Evolutionary conservation across 257 asterid genomes (phyloP).

Genomic region (Solanum corneliomulleri): DNA sequence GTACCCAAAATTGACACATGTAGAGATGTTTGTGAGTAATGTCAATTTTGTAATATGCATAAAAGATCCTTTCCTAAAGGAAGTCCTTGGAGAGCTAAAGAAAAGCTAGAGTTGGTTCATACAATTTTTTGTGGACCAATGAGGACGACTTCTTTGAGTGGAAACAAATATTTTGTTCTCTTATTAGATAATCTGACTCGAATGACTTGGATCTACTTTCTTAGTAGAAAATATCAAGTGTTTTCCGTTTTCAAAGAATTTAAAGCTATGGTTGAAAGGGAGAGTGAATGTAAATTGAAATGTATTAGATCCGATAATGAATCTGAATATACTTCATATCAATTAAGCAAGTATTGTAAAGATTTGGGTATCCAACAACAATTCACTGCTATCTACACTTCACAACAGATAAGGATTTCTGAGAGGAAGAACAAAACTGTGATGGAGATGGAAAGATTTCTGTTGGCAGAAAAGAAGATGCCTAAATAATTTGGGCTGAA

Average conservation of each 20-base stretch:
- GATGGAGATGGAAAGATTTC: too few relatives aligned
- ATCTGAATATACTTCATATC: not conserved
- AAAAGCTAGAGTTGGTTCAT: not conserved
- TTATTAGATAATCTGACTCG: not conserved
- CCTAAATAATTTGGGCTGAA: not conserved
- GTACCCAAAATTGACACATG: not conserved
- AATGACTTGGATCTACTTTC: not conserved
- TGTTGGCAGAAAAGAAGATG: not conserved
- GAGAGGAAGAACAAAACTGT: too few relatives aligned
- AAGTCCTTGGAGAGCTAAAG: not conserved
- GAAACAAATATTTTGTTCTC: not conserved
- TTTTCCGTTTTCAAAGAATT: too few relatives aligned
- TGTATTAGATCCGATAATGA: not conserved
- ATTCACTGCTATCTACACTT: too few relatives aligned
- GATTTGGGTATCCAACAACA: not conserved
- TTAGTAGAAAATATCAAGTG: too few relatives aligned
- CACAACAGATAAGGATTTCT: not conserved
- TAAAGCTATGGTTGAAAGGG: not conserved
- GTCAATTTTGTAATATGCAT: not conserved
- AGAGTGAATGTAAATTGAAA: not conserved
- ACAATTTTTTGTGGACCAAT: not conserved
- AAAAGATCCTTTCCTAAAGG: not conserved
- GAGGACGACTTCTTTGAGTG: not conserved
- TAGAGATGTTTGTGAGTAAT: not conserved
- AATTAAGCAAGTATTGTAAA: not conserved